Base-by-base conservation (phyloP, 768 basidiomycete genomes). In the Leccinum uliginosum region DNA sequence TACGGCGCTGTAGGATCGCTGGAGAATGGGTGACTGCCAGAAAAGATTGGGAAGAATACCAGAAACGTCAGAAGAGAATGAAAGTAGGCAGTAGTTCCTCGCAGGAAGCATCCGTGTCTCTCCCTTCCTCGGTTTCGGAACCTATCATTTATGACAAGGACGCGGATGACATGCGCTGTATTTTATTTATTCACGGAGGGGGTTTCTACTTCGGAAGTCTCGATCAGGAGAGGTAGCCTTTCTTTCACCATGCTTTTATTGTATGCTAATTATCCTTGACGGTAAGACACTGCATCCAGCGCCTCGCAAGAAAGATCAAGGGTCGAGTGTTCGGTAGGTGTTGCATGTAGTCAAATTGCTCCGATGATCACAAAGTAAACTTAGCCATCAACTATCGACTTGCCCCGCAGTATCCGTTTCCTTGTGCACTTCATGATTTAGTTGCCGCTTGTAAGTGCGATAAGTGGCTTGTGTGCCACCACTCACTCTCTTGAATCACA, bases 391-490 rank as follows among this genome's bases (percentile, higher is more conserved):
- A 89, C 60, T 91, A 91, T 65, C 82, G 89, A 38, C 82, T 95
- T n/a, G 89, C 95, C 14, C 96, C 96, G 0, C 96, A 98, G 72
- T 98, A 96, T 64, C 96, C 96, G 1, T 98, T 97, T 68, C 96
- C 96, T 14, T 93, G 91, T 61, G 91, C 87, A 1, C 73, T 98
- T 7, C 94, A 97, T 64, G 96, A 98, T 70, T 75, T 86, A 32
- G 67, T 98, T 11, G 91, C 96, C 3, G 87, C 93, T 8, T 98
- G 91, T 92, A 63, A 62, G 85, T 70, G 2, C 7, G 9, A 24
- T 26, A 38, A 21, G 4, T 6, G 6, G 26, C 34, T 30, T 26
- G n/a, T 48, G 43, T 21, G 10, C 52, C 29, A 47, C 8, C 14
- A 26, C 54, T 51, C 17, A 53, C 35, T 19, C 52, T 52, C 23